phyloP scores from a whole-genome alignment of 2,329 filamentous ascomycete species.

The Penicillium sp. region DNA sequence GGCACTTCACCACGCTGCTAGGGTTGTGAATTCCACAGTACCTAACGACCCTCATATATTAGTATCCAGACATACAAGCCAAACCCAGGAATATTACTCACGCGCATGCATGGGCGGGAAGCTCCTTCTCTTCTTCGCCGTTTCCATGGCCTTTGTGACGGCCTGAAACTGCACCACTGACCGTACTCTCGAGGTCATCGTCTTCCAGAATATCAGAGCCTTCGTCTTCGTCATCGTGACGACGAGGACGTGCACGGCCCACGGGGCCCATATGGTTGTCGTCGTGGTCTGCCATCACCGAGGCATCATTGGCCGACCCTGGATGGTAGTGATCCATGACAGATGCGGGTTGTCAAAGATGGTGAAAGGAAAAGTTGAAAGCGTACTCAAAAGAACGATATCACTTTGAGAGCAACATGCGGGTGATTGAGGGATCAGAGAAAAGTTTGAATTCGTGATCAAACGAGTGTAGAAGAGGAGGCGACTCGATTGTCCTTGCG shows the following conservation, averaged over 20 bases:
- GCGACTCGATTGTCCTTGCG: slow-evolving; percentile 27
- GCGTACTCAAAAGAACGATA: slow-evolving; percentile 2
- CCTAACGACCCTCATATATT: slow-evolving; percentile 48
- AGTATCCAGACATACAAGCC: slow-evolving; percentile 16
- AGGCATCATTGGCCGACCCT: slow-evolving; percentile 19
- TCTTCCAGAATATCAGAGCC: slow-evolving; percentile 81
- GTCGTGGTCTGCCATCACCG: slow-evolving; percentile 63
- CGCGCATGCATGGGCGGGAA: slow-evolving; percentile 94
- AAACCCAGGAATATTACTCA: slow-evolving; percentile 53
- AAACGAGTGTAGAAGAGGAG: slow-evolving; percentile 32
- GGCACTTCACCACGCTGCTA: slow-evolving; percentile 92
- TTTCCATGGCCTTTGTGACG: slow-evolving; percentile 61
- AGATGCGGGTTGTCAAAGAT: slow-evolving; percentile 79
- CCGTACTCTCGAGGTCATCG: slow-evolving; percentile 74
- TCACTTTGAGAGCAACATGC: slow-evolving; percentile 8
- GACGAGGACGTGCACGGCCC: slow-evolving; percentile 62
- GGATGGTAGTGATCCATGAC: slow-evolving; percentile 72
- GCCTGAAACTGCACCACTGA: slow-evolving; percentile 78
- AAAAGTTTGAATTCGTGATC: slow-evolving; percentile 11
- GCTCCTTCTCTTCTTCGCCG: slow-evolving; percentile 81
- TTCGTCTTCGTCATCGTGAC: slow-evolving; percentile 86
- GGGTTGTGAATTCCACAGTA: slow-evolving; percentile 98
- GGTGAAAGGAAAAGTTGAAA: slow-evolving; percentile 53
- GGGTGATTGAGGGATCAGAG: not conserved
- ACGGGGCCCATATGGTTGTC: slow-evolving; percentile 66